Percentiles rank a stretch among this genome's conserved stretches.
Evolutionary conservation across 2,329 filamentous ascomycete species (phyloP).

Genomic region (Teratosphaeria gauchensis): DNA sequence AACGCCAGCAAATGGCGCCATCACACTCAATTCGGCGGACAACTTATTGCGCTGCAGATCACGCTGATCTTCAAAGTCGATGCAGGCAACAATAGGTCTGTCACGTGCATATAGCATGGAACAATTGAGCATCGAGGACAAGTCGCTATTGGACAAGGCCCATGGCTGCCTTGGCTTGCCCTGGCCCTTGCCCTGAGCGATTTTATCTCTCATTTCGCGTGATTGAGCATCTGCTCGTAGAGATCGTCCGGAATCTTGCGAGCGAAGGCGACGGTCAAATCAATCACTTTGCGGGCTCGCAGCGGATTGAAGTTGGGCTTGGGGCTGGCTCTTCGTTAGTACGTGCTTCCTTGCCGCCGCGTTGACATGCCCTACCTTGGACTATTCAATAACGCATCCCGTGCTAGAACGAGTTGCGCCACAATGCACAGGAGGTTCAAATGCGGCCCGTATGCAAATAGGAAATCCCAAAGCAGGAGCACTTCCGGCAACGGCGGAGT

Average conservation of each 20-base stretch:
- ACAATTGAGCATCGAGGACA: not conserved
- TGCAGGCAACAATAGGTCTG: not conserved
- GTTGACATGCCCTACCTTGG: constrained; percentile 53
- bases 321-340: constrained; percentile 50
- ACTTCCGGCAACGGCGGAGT: constrained; percentile 93
- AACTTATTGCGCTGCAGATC: not conserved
- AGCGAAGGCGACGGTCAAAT: constrained; percentile 72
- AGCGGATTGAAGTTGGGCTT: constrained; percentile 47
- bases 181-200: not conserved
- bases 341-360: not conserved
- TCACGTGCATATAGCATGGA: not conserved
- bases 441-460: constrained; percentile 92
- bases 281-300: constrained; percentile 24
- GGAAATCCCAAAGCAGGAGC: constrained; percentile 86
- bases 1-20: not conserved
- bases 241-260: constrained; percentile 84
- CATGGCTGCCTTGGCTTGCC: not conserved
- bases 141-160: not conserved
- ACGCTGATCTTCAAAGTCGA: not conserved
- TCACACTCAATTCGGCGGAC: not conserved
- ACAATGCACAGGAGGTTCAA: constrained; percentile 95
- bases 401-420: constrained; percentile 81
- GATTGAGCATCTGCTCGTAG: constrained; percentile 79
- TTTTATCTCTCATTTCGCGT: constrained; percentile 55
- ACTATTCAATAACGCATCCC: constrained; percentile 72